A percentile compares a stretch with the other conserved stretches of the same genome.
Evolutionary conservation across 257 asterid species (phyloP).

Genomic region (Nicotiana benthamiana): DNA sequence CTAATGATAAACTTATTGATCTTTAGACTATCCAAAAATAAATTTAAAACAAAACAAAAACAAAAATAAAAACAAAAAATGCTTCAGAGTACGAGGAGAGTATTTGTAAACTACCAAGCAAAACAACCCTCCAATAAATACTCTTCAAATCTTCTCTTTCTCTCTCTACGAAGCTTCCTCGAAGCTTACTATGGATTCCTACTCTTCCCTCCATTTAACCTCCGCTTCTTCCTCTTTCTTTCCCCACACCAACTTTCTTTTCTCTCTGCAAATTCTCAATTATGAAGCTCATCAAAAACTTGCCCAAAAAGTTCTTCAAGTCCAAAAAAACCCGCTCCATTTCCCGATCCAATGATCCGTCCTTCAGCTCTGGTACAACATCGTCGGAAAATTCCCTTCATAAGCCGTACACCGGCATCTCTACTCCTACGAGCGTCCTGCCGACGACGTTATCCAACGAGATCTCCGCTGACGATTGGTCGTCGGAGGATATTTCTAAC

Average conservation of each 20-base stretch:
- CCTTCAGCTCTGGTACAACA: slow-evolving; percentile 17
- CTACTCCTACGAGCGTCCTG: slow-evolving; percentile 69
- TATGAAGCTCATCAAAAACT: slow-evolving; percentile 45
- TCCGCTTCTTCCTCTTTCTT: slow-evolving; percentile 6
- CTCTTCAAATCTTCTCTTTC: slow-evolving; percentile 2
- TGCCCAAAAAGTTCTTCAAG: slow-evolving; percentile 42
- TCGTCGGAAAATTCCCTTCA: slow-evolving; percentile 8
- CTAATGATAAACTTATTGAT: too few species aligned
- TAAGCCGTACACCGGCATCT: slow-evolving; percentile 15
- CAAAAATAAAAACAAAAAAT: not conserved
- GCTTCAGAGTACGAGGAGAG: not conserved
- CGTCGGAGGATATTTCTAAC: slow-evolving; percentile 30
- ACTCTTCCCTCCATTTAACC: slow-evolving; percentile 17
- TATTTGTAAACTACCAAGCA: not conserved
- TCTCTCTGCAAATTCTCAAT: not conserved
- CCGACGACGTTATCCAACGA: slow-evolving; percentile 34
- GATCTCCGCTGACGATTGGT: slow-evolving; percentile 38
- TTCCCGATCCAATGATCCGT: slow-evolving; percentile 24
- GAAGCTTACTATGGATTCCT: slow-evolving; percentile 42
- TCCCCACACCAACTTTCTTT: not conserved
- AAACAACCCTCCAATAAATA: slow-evolving; percentile 11
- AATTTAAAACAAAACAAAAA: too few species aligned
- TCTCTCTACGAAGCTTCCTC: slow-evolving; percentile 49
- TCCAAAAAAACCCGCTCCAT: slow-evolving; percentile 11
- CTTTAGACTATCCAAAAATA: too few species aligned